Percentiles rank a stretch among this genome's conserved stretches.
phyloP scores from a whole-genome alignment of 2,329 filamentous ascomycete genomes.

The Colletotrichum australisinense region DNA sequence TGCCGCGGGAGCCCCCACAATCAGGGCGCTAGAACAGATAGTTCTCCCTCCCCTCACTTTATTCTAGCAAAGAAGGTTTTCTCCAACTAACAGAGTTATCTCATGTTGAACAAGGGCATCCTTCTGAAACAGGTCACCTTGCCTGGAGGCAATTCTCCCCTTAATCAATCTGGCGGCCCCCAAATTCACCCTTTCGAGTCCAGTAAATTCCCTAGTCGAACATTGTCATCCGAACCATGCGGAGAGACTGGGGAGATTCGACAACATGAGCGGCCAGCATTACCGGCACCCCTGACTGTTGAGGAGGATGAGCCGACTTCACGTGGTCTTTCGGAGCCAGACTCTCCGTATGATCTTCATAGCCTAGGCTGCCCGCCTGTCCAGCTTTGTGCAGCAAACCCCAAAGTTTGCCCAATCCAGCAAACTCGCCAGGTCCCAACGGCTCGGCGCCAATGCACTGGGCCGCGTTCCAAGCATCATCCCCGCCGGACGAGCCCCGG shows the following conservation, averaged over 20 bases:
- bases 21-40: slow-evolving; percentile 2
- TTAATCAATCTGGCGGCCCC: slow-evolving; percentile 22
- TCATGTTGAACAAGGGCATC: neutral
- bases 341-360: slow-evolving; percentile 1
- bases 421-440: slow-evolving; percentile 8
- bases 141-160: neutral
- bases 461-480: slow-evolving; percentile 27
- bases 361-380: neutral
- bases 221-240: slow-evolving; percentile 18
- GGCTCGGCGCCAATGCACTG: slow-evolving; percentile 30
- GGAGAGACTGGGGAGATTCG: neutral
- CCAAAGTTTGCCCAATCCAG: neutral
- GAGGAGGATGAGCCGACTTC: neutral
- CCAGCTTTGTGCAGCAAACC: neutral
- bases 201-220: neutral
- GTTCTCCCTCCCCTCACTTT: neutral
- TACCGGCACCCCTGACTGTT: neutral
- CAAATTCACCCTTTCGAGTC: neutral
- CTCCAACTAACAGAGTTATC: slow-evolving; percentile 4
- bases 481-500: slow-evolving; percentile 24
- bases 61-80: slow-evolving; percentile 13
- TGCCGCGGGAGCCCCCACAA: neutral
- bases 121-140: neutral
- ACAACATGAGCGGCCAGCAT: neutral
- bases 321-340: slow-evolving; percentile 14